These are phyloP conservation scores for Scheffersomyces titani DNA, from an alignment of 1,139 yeast species.

Conservation along the genomic window DNA sequence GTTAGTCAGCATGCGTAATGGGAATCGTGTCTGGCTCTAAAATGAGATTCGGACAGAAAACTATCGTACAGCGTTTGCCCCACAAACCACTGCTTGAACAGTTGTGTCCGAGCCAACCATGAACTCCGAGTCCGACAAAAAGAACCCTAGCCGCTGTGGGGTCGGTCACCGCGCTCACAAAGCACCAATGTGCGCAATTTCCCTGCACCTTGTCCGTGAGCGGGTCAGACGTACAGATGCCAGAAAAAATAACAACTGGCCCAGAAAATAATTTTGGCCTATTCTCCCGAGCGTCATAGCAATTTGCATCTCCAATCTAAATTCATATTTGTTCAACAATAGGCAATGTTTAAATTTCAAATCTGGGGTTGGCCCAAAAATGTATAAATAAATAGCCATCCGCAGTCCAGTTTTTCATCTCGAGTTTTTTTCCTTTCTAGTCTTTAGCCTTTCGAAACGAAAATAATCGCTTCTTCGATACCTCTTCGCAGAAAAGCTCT, in stretches of 20 bases:
- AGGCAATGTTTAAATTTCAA: not conserved
- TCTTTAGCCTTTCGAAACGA: not conserved
- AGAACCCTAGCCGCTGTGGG: not conserved
- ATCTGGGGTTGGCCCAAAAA: not conserved
- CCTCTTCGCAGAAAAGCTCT: not conserved
- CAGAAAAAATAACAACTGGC: not conserved
- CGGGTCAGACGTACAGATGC: not conserved
- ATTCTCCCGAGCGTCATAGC: not conserved
- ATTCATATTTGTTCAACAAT: not conserved
- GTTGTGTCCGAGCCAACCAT: not conserved
- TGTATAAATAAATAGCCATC: not conserved
- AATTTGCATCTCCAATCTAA: not conserved
- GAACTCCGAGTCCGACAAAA: slow-evolving; percentile 3
- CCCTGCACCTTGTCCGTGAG: not conserved
- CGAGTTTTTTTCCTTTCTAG: not conserved
- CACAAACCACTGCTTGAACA: not conserved
- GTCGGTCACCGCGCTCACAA: not conserved
- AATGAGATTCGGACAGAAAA: not conserved
- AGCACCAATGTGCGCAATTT: not conserved
- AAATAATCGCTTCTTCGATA: not conserved
- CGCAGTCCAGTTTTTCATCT: not conserved
- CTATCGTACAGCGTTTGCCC: not conserved
- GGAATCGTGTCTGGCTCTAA: not conserved
- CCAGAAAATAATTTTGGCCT: not conserved
- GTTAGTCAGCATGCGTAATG: not conserved